Conservation (phyloP, 2,329 filamentous ascomycete genomes). For the Trichoderma breve region DNA sequence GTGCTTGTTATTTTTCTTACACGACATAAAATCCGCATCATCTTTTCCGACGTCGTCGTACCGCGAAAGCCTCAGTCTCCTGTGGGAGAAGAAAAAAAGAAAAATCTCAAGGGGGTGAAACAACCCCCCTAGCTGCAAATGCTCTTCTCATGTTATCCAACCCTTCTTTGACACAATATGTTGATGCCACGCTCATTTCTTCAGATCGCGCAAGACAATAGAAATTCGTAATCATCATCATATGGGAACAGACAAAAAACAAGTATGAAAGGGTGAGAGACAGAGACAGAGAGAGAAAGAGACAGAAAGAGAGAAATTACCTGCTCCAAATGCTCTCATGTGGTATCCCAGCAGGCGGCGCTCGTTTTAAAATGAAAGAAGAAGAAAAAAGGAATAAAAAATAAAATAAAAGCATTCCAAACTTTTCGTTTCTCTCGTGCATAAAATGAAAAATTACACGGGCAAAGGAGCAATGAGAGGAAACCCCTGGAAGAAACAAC, state of each 20-base stretch:
- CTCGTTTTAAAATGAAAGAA: conserved; percentile 25
- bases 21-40: not conserved
- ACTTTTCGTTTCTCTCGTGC: conserved; percentile 27
- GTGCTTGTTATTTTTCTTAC: not conserved
- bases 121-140: not conserved
- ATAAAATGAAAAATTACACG: conserved; percentile 28
- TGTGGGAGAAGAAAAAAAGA: not conserved
- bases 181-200: conserved; percentile 14
- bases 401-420: conserved; percentile 24
- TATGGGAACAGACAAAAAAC: conserved; percentile 16
- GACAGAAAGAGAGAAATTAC: conserved; percentile 12
- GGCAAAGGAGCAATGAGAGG: conserved; percentile 31
- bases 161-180: conserved; percentile 5
- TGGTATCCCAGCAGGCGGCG: conserved; percentile 32
- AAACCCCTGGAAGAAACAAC: conserved; percentile 26
- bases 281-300: not conserved
- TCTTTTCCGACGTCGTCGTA: not conserved
- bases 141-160: conserved; percentile 19
- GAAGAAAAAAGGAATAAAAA: conserved; percentile 20
- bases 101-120: not conserved
- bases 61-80: not conserved
- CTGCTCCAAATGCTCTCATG: conserved; percentile 25
- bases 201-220: conserved; percentile 8
- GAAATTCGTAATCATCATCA: conserved; percentile 23
- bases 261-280: not conserved